Percentiles rank a stretch among this genome's conserved stretches.
These are phyloP conservation scores for Paraphaeosphaeria sporulosa DNA, from an alignment of 2,329 filamentous ascomycete species.

Conservation along the genomic window DNA sequence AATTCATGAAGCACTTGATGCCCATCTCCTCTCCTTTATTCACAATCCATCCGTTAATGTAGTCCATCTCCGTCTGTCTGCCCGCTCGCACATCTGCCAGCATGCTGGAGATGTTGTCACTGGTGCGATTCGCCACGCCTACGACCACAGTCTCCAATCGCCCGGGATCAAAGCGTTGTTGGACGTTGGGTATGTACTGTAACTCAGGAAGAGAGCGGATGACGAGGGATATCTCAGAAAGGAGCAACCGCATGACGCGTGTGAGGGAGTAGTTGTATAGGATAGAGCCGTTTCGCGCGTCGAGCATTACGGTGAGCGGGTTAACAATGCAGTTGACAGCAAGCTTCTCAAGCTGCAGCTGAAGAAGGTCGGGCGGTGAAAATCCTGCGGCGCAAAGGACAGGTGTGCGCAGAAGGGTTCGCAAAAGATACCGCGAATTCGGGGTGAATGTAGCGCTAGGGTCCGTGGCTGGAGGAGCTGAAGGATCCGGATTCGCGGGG, in stretches of 20 bases:
- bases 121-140: constrained; percentile 62
- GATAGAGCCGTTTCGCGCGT: constrained; percentile 76
- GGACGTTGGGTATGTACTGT: constrained; percentile 65
- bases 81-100: constrained; percentile 69
- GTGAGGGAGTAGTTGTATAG: constrained; percentile 71
- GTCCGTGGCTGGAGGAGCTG: constrained; percentile 21
- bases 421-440: constrained; percentile 67
- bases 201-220: constrained; percentile 79
- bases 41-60: constrained; percentile 88
- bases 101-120: constrained; percentile 71
- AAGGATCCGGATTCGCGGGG: constrained; percentile 25
- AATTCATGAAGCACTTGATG: constrained; percentile 75
- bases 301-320: constrained; percentile 79
- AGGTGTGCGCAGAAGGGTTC: constrained; percentile 68
- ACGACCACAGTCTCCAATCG: constrained; percentile 69
- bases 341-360: constrained; percentile 79
- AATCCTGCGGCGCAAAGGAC: constrained; percentile 68
- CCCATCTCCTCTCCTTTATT: constrained; percentile 74
- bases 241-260: constrained; percentile 72
- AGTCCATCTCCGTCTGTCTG: constrained; percentile 76
- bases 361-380: constrained; percentile 68
- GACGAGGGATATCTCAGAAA: constrained; percentile 77
- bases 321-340: constrained; percentile 80
- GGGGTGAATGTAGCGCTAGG: constrained; percentile 46
- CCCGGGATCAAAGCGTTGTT: constrained; percentile 65